Base-by-base conservation (phyloP, 1,284 basidiomycete species). In the Fomes fomentarius region DNA sequence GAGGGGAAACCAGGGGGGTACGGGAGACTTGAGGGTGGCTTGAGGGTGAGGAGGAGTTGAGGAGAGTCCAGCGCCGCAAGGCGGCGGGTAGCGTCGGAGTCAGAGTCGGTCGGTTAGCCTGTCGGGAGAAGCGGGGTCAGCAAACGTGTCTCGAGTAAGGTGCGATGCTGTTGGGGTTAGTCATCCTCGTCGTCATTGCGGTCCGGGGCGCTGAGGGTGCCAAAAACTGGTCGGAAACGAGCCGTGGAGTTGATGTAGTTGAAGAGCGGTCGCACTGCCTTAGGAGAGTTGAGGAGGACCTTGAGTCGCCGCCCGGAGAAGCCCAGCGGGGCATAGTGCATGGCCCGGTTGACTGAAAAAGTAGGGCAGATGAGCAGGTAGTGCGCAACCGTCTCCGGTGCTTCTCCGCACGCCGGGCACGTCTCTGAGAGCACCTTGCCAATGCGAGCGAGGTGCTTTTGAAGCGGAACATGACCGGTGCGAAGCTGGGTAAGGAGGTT, bases 401-500 rank as follows among this genome's bases (percentile, higher is more conserved):
- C 44, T 0, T 12, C 15, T 0, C 47, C 31, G 60, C 70, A 72
- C 0, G 39, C 33, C 10, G 67, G 62, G 60, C 70, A 72, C 1
- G 47, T 24, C 10, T 61, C 58, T 1, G 60, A 56, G 25, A 58
- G 48, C 10, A 52, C 52, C 17, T 43, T 47, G 0, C 50, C 21
- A 10, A 72, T 63, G 10, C 57, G 47, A 39, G 63, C 51, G 0
- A 72, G 63, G 57, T 71, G 59, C 6, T 52, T 22, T 44, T 67
- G 59, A 5, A 72, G 65, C 1, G 67, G 64, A 2, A 60, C 56
- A 38, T 69, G 66, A 11, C 66, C 66, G 0, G 67, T 64, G 6
- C 65, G 64, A 3, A 71, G 64, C 46, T 71, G 71, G 11, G 65
- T 49, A 4, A 71, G 57, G 0, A 71, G 33, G 33, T 49, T 61